Conservation (phyloP, 73 alveolate species). For the Effrenium voratum region DNA sequence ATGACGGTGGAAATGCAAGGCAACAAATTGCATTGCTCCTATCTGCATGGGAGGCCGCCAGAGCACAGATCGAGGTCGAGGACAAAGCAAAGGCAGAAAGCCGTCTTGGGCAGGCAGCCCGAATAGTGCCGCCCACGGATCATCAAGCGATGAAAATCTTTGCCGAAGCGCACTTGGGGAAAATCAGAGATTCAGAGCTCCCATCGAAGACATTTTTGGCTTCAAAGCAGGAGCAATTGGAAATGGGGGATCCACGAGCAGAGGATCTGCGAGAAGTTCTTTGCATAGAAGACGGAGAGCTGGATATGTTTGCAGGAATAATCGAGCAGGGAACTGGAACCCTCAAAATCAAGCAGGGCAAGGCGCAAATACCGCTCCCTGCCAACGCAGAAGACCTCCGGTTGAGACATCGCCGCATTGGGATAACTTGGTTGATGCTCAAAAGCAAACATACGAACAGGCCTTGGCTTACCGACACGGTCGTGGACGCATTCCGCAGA, state of each 20-base stretch:
- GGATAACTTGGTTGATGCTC: background rate
- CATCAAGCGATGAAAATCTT: background rate
- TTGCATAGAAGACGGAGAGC: slow-evolving; percentile 16
- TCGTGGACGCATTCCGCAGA: background rate
- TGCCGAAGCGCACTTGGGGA: slow-evolving; percentile 11
- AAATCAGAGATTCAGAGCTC: slow-evolving; percentile 3
- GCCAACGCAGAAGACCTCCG: background rate
- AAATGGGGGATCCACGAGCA: background rate
- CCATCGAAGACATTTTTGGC: slow-evolving; percentile 24
- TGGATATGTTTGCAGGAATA: background rate
- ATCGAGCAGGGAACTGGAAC: slow-evolving; percentile 11
- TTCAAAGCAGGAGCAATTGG: slow-evolving; percentile 3
- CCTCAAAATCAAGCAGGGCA: slow-evolving; percentile 3
- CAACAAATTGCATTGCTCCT: background rate
- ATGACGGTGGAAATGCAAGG: background rate
- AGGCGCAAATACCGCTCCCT: background rate
- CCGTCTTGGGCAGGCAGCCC: slow-evolving; percentile 1
- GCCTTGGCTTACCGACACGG: background rate
- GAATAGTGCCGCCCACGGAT: slow-evolving; percentile 17
- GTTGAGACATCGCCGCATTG: slow-evolving; percentile 1
- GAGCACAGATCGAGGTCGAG: background rate
- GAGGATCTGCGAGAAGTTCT: slow-evolving; percentile 17
- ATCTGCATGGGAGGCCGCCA: slow-evolving; percentile 27
- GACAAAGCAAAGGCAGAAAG: background rate
- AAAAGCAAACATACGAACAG: background rate